Conservation (phyloP, 1,284 basidiomycete genomes). For the Ceratobasidium sp. region DNA sequence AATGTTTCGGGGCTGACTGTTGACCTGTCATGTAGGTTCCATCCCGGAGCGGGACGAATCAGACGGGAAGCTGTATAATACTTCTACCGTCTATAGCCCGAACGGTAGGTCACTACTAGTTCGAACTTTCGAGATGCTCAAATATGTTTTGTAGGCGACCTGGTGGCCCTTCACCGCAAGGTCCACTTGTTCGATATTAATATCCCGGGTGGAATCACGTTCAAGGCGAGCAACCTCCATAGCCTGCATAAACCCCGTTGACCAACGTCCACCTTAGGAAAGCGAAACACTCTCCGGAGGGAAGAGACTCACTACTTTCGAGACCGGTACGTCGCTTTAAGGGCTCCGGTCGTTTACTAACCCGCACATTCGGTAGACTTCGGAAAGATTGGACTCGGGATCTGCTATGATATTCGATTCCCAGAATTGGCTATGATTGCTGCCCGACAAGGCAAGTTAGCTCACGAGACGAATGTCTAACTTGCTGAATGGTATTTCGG, state of each 20-base stretch:
- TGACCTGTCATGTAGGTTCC: conserved; percentile 66
- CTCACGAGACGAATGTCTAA: conserved; percentile 40
- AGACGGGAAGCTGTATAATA: conserved; percentile 85
- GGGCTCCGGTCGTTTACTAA: not conserved
- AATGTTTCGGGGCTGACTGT: conserved; percentile 10
- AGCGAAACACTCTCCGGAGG: conserved; percentile 93
- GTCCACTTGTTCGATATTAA: conserved; percentile 99
- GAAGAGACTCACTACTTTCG: conserved; percentile 80
- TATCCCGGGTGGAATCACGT: conserved; percentile 95
- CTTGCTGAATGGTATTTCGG: conserved; percentile 5
- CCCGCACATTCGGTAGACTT: conserved; percentile 67
- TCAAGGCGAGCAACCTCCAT: conserved; percentile 74
- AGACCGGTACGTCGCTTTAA: conserved; percentile 72
- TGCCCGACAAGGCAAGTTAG: conserved; percentile 77
- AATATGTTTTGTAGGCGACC: conserved; percentile 66
- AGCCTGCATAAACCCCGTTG: not conserved
- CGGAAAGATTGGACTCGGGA: conserved; percentile 89
- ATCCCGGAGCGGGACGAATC: conserved; percentile 85
- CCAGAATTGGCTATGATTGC: conserved; percentile 94
- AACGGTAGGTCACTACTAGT: conserved; percentile 33
- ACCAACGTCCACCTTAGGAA: conserved; percentile 66
- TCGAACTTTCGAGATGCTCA: not conserved
- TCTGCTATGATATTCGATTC: conserved; percentile 94
- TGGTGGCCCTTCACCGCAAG: conserved; percentile 92
- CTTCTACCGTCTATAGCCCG: conserved; percentile 68